A percentile compares a stretch with the other conserved stretches of the same genome.
These are phyloP conservation scores for Lodderomyces pseudojiufengensis DNA, from an alignment of 1,139 yeast genomes.

Conservation along the genomic window DNA sequence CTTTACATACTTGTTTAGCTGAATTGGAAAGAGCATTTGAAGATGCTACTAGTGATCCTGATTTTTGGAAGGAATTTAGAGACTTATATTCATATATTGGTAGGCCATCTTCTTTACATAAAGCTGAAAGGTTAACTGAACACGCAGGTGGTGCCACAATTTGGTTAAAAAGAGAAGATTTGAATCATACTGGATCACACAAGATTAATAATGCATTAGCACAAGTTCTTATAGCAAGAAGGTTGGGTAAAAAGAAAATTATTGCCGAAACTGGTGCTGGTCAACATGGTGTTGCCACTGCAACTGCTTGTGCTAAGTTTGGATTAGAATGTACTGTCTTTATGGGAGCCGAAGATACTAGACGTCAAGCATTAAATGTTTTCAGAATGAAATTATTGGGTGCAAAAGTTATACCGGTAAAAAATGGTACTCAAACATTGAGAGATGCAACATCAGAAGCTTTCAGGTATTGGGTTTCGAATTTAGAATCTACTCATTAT, in stretches of 20 bases:
- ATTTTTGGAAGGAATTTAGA: conserved; percentile 89
- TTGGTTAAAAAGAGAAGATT: conserved; percentile 97
- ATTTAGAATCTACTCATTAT: conserved; percentile 82
- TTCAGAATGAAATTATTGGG: conserved; percentile 96
- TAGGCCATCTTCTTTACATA: conserved; percentile 90
- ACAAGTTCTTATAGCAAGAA: conserved; percentile 85
- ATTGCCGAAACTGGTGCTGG: conserved; percentile 99
- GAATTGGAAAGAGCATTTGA: conserved; percentile 89
- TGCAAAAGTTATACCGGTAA: conserved; percentile 90
- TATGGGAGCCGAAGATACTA: conserved; percentile 99
- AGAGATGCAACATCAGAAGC: conserved; percentile 99
- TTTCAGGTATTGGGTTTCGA: conserved; percentile 91
- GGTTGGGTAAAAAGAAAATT: conserved; percentile 85
- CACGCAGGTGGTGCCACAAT: conserved; percentile 94
- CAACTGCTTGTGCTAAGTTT: conserved; percentile 97
- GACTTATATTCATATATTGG: conserved; percentile 85
- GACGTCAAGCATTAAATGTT: conserved; percentile 96
- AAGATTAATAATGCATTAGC: conserved; percentile 96
- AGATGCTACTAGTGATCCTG: conserved; percentile 80
- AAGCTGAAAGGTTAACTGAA: conserved; percentile 85
- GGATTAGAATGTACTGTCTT: conserved; percentile 94
- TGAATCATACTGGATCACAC: conserved; percentile 97
- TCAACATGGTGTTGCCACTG: conserved; percentile 99
- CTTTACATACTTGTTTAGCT: conserved; percentile 82
- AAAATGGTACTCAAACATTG: conserved; percentile 91